Evolutionary conservation across 768 basidiomycete species (phyloP).

Genomic region (Amanita rubescens): DNA sequence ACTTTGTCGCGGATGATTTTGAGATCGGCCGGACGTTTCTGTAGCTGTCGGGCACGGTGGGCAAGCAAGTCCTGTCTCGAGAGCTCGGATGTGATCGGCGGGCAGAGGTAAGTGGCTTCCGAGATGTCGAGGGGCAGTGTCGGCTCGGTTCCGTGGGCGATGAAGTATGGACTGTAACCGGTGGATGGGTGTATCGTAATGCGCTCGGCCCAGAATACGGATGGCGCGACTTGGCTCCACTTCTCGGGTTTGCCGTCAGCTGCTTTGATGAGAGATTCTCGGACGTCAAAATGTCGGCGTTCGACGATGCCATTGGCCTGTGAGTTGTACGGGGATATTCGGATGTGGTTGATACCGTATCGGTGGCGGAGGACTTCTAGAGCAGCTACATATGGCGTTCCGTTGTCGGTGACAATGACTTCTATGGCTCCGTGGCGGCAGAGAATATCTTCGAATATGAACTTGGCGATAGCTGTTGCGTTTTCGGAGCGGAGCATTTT

Average conservation of each 20-base stretch:
- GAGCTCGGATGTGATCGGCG: not conserved
- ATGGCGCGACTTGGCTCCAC: conserved; percentile 22
- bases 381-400: conserved; percentile 17
- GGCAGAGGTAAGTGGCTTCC: conserved; percentile 13
- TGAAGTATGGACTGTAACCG: conserved; percentile 28
- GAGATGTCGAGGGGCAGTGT: conserved; percentile 23
- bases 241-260: conserved; percentile 22
- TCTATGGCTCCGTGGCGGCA: too few relatives aligned
- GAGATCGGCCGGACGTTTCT: too few relatives aligned
- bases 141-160: conserved; percentile 26
- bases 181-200: conserved; percentile 21
- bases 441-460: too few relatives aligned
- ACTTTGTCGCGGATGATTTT: too few relatives aligned
- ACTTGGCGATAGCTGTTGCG: too few relatives aligned
- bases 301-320: conserved; percentile 30
- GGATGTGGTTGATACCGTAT: conserved; percentile 27
- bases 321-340: conserved; percentile 35
- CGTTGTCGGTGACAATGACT: too few relatives aligned
- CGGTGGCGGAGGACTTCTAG: conserved; percentile 10
- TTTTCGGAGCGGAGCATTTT: not conserved
- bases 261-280: conserved; percentile 23
- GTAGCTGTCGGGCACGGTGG: too few relatives aligned
- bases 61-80: not conserved
- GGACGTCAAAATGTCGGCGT: conserved; percentile 18
- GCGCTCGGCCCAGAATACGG: conserved; percentile 26